Percentiles rank a stretch among this genome's conserved stretches.
These are phyloP conservation scores for Paraglomus brasilianum DNA, from an alignment of 192 early-diverging fungal species.

Conservation along the genomic window DNA sequence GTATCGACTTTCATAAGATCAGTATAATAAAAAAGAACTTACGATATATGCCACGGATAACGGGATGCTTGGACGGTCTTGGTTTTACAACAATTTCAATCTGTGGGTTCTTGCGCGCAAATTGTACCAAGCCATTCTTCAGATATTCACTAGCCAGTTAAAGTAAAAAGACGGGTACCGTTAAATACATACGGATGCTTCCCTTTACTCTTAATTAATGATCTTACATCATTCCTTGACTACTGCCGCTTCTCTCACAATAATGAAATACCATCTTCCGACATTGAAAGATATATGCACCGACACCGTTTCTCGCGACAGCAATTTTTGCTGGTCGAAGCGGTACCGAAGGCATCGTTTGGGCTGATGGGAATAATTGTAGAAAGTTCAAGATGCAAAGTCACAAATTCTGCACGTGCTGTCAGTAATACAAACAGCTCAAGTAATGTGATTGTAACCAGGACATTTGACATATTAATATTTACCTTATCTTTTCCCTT, in stretches of 20 bases:
- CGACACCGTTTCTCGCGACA: slow-evolving; percentile 67
- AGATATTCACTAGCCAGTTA: slow-evolving; percentile 57
- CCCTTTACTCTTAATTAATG: not conserved
- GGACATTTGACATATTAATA: not conserved
- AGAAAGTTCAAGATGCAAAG: no score
- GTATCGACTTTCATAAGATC: not conserved
- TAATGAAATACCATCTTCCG: slow-evolving; percentile 80
- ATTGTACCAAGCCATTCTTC: slow-evolving; percentile 56
- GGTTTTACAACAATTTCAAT: slow-evolving; percentile 77
- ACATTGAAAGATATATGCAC: slow-evolving; percentile 72
- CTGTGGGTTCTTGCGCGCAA: slow-evolving; percentile 72
- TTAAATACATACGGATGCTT: slow-evolving; percentile 13
- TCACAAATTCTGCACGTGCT: no score
- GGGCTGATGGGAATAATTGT: no score
- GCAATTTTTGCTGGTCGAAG: not conserved
- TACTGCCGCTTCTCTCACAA: slow-evolving; percentile 80
- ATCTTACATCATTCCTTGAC: slow-evolving; percentile 67
- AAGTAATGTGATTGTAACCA: not conserved
- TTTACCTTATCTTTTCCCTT: not conserved
- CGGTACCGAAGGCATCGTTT: not conserved
- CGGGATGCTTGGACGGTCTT: slow-evolving; percentile 69
- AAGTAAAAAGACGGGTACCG: not conserved
- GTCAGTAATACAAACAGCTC: no score
- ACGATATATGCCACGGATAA: slow-evolving; percentile 68
- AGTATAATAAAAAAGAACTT: slow-evolving; percentile 33